Conservation (phyloP, 2,329 filamentous ascomycete genomes). For the Curvularia eragrostidis region DNA sequence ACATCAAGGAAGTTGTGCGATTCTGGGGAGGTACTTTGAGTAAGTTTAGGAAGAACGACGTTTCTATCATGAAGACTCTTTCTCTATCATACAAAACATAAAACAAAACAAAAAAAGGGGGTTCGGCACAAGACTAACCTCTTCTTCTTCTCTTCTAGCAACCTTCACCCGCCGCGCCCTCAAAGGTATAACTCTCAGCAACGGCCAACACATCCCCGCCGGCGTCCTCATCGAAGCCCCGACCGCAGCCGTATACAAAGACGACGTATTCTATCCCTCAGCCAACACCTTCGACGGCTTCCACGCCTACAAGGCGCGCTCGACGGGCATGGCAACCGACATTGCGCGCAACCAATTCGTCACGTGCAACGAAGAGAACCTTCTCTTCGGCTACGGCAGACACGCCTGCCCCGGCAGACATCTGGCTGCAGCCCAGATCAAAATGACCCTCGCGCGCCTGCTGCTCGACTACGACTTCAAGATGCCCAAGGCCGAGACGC, state of each 20-base stretch:
- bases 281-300: slow-evolving; percentile 41
- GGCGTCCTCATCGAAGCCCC: slow-evolving; percentile 46
- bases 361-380: slow-evolving; percentile 33
- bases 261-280: slow-evolving; percentile 32
- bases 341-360: slow-evolving; percentile 44
- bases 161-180: slow-evolving; percentile 61
- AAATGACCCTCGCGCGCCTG: slow-evolving; percentile 40
- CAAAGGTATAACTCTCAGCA: slow-evolving; percentile 60
- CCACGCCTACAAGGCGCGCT: slow-evolving; percentile 40
- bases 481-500: slow-evolving; percentile 25
- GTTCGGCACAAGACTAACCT: not conserved
- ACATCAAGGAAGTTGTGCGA: slow-evolving; percentile 46
- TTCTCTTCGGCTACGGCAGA: slow-evolving; percentile 41
- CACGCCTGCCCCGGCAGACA: slow-evolving; percentile 46
- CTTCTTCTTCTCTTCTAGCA: slow-evolving; percentile 17
- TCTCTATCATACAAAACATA: not conserved
- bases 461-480: slow-evolving; percentile 40
- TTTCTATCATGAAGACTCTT: not conserved
- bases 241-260: slow-evolving; percentile 35
- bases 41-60: slow-evolving; percentile 13
- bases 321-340: slow-evolving; percentile 27
- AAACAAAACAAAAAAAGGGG: not conserved
- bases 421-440: slow-evolving; percentile 46
- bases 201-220: slow-evolving; percentile 57
- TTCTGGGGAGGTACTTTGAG: slow-evolving; percentile 33